Percentiles rank a stretch among this genome's conserved stretches.
Conservation (phyloP, 768 basidiomycete species). For the Tylopilus rubrobrunneus region DNA sequence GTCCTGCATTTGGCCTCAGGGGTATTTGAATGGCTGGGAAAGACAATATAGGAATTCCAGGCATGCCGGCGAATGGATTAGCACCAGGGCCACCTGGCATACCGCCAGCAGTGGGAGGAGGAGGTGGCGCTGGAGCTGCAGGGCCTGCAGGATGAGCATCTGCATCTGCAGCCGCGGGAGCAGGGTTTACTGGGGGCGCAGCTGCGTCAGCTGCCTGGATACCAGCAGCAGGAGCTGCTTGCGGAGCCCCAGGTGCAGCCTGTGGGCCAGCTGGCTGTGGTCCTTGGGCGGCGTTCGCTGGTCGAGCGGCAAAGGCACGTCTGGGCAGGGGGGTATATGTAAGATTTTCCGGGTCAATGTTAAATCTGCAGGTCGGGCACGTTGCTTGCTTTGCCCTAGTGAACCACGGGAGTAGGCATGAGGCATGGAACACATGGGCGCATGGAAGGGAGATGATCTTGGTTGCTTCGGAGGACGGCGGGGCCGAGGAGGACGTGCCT, state of each 20-base stretch:
- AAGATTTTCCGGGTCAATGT: slow-evolving; percentile 75
- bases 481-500: slow-evolving; percentile 1
- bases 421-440: slow-evolving; percentile 76
- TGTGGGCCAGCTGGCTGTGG: slow-evolving; percentile 8
- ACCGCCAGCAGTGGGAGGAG: not conserved
- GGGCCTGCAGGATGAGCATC: not conserved
- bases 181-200: slow-evolving; percentile 1
- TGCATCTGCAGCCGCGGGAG: not conserved
- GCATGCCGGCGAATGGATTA: slow-evolving; percentile 17
- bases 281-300: slow-evolving; percentile 12
- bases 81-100: slow-evolving; percentile 10
- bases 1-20: slow-evolving; percentile 9
- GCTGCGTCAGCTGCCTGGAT: not conserved
- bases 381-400: slow-evolving; percentile 74
- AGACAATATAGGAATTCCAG: slow-evolving; percentile 26
- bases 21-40: slow-evolving; percentile 27
- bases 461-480: slow-evolving; percentile 21
- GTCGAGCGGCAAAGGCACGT: slow-evolving; percentile 15
- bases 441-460: slow-evolving; percentile 72
- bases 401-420: slow-evolving; percentile 81
- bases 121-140: not conserved
- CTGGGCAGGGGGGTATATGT: slow-evolving; percentile 38
- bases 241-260: slow-evolving; percentile 7
- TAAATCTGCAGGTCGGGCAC: slow-evolving; percentile 80
- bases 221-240: not conserved